Evolutionary conservation across 2,329 filamentous ascomycete species (phyloP).

Genomic region (Phyllachora maydis): DNA sequence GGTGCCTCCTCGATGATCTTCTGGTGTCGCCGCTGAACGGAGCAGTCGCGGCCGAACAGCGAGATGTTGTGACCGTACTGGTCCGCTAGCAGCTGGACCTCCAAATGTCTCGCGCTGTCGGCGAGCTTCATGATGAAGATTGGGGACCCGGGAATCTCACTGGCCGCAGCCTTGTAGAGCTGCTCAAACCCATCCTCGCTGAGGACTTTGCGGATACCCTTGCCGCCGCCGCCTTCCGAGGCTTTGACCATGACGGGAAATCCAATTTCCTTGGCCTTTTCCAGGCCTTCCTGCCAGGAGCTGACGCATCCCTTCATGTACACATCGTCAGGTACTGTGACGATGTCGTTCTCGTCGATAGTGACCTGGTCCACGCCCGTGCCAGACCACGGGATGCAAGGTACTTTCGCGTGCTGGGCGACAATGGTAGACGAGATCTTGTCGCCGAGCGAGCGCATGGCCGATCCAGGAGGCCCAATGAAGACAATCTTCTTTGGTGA

Average conservation of each 20-base stretch:
- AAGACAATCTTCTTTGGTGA: conserved; percentile 98
- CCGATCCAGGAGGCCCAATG: conserved; percentile 91
- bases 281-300: conserved; percentile 75
- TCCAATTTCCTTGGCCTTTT: conserved; percentile 73
- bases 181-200: conserved; percentile 65
- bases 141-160: conserved; percentile 92
- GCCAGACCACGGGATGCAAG: conserved; percentile 98
- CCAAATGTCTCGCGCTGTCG: conserved; percentile 86
- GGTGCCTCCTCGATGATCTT: conserved; percentile 99
- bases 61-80: conserved; percentile 99
- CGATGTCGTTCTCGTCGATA: conserved; percentile 66
- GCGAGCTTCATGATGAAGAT: conserved; percentile 99
- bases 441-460: conserved; percentile 97
- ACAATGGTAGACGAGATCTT: conserved; percentile 99
- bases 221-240: conserved; percentile 97
- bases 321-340: conserved; percentile 70
- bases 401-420: conserved; percentile 86
- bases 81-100: conserved; percentile 92
- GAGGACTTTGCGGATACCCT: conserved; percentile 93
- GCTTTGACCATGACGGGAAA: conserved; percentile 99
- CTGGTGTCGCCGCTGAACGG: conserved; percentile 92
- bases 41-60: conserved; percentile 95
- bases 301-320: conserved; percentile 84
- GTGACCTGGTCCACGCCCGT: conserved; percentile 69
- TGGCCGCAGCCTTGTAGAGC: conserved; percentile 88